Conservation (phyloP, 1,139 yeast genomes). For the Casaregolazyma suthepensis region DNA sequence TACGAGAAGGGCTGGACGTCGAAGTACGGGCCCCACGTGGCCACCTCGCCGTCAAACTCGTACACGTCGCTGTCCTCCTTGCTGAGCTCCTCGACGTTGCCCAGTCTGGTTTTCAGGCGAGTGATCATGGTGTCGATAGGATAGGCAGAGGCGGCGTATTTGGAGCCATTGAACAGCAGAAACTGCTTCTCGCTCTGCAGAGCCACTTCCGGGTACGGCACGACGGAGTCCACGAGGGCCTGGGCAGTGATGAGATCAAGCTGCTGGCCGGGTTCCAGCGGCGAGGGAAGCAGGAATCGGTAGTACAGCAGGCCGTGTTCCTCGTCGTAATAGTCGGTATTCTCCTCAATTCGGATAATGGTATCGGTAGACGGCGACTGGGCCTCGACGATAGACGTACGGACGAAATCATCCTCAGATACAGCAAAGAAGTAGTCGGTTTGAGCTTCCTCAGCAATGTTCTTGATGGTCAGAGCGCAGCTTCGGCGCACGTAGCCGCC, state of each 20-base stretch:
- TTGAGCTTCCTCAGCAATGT: constrained; percentile 51
- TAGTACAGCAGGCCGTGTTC: constrained; percentile 36
- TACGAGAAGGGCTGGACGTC: constrained; percentile 44
- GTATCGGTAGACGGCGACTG: constrained; percentile 20
- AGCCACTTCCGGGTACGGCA: constrained; percentile 61
- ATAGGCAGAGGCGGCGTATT: constrained; percentile 61
- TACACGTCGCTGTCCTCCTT: constrained; percentile 17
- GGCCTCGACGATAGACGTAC: constrained; percentile 43
- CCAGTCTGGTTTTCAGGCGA: constrained; percentile 32
- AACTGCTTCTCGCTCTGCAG: constrained; percentile 58
- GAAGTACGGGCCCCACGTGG: constrained; percentile 54
- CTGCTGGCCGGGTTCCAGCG: constrained; percentile 57
- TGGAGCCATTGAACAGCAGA: constrained; percentile 49
- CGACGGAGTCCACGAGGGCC: constrained; percentile 44
- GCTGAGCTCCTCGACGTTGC: constrained; percentile 20
- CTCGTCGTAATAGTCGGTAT: constrained; percentile 3
- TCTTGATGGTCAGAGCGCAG: constrained; percentile 49
- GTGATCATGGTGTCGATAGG: constrained; percentile 47
- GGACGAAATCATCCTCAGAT: constrained; percentile 40
- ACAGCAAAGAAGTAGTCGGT: constrained; percentile 50
- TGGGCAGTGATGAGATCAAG: constrained; percentile 48
- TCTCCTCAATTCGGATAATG: constrained; percentile 14
- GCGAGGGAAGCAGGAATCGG: constrained; percentile 51
- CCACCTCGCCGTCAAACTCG: constrained; percentile 34
- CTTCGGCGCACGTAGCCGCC: constrained; percentile 65